These are phyloP conservation scores for Gynostemma pentaphyllum DNA, from an alignment of 306 rosid species.

Conservation along the genomic window DNA sequence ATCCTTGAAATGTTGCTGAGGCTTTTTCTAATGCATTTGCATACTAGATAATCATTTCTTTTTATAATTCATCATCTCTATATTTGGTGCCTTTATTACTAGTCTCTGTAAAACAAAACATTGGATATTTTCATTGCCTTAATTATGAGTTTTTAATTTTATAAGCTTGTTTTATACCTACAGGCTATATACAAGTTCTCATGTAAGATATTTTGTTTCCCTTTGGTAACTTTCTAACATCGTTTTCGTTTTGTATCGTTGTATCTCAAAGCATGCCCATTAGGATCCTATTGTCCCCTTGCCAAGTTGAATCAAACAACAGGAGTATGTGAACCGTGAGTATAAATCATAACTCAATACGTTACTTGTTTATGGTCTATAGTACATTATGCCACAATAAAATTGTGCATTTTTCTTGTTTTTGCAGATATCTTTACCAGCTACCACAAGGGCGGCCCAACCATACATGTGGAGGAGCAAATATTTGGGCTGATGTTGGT, in stretches of 20 bases:
- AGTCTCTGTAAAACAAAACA: not conserved
- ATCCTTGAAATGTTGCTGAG: not conserved
- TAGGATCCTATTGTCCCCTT: constrained; percentile 83
- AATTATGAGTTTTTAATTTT: not conserved
- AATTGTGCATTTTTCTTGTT: constrained; percentile 6
- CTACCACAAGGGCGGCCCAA: constrained; percentile 67
- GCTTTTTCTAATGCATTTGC: not conserved
- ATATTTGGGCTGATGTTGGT: constrained; percentile 73
- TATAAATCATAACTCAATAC: constrained; percentile 15
- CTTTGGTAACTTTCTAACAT: constrained; percentile 24
- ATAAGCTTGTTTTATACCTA: not conserved
- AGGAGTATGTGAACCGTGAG: constrained; percentile 96
- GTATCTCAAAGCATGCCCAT: constrained; percentile 72
- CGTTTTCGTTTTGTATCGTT: constrained; percentile 18
- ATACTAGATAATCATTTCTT: not conserved
- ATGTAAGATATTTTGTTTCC: not conserved
- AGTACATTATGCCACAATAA: not conserved
- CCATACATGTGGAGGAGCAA: constrained; percentile 97
- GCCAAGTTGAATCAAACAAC: constrained; percentile 64
- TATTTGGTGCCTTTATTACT: too few species aligned
- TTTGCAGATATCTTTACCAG: constrained; percentile 74
- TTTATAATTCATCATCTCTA: not conserved
- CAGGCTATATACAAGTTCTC: not conserved
- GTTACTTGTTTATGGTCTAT: constrained; percentile 6
- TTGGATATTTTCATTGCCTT: not conserved